phyloP scores from a whole-genome alignment of 768 basidiomycete species.

The Mycena kentingensis region DNA sequence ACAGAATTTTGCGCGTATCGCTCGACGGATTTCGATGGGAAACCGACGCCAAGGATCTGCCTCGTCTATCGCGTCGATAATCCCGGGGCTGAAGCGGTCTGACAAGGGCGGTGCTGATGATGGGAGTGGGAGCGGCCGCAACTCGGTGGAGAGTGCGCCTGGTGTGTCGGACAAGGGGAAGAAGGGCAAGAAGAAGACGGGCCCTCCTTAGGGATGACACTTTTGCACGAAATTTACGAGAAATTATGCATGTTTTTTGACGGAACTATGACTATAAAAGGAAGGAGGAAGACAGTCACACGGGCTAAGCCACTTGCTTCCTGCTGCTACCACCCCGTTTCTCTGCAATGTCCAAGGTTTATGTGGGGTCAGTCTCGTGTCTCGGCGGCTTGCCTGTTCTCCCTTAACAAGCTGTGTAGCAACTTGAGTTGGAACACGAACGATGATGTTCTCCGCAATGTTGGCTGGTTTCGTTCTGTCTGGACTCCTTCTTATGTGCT shows the following conservation, averaged over 20 bases:
- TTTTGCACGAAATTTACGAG: constrained; percentile 27
- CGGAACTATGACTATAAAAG: constrained; percentile 9
- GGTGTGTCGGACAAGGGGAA: constrained; percentile 58
- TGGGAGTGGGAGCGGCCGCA: constrained; percentile 33
- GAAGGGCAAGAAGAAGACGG: constrained; percentile 57
- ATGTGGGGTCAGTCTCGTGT: constrained; percentile 88
- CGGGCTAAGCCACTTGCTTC: constrained; percentile 35
- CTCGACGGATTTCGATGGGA: constrained; percentile 69
- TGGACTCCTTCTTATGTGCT: constrained; percentile 52
- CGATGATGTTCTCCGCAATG: constrained; percentile 86
- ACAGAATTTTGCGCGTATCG: constrained; percentile 84
- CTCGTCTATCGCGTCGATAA: constrained; percentile 47
- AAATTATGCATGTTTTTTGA: constrained; percentile 21
- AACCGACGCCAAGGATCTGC: constrained; percentile 58
- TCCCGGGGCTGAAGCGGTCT: constrained; percentile 60
- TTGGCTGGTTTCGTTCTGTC: constrained; percentile 58
- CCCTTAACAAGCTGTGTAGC: constrained; percentile 57
- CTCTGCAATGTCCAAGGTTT: constrained; percentile 82
- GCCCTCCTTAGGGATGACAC: constrained; percentile 26
- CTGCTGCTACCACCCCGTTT: constrained; percentile 54
- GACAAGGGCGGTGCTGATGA: constrained; percentile 52
- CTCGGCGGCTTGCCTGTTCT: constrained; percentile 53
- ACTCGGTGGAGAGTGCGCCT: constrained; percentile 39
- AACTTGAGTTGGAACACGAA: constrained; percentile 97
- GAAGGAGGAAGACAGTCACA: constrained; percentile 45